Evolutionary conservation across 164 flowering plant genomes (phyloP), one percentile per base, ranked within the genome.

Genomic region (Annona squamosa): DNA sequence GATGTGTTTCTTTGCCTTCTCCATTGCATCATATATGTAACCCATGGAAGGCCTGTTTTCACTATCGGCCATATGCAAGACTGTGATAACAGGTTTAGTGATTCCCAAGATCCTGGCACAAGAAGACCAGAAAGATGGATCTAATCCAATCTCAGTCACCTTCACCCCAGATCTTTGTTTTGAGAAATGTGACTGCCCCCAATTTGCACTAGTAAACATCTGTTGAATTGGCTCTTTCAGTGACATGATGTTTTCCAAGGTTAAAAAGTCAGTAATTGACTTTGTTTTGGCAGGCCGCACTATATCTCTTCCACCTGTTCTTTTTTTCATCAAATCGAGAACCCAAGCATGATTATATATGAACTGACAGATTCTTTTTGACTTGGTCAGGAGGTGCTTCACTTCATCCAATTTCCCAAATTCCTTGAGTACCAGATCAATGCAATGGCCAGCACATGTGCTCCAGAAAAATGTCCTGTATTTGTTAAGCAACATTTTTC

Each of bases 381-480:
- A 84, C 73, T 80, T 82, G 37, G 48, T 64, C 26, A 82, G 12
- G 6, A 75, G 67, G 18, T 77, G 81, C 48, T 75, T 82, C 7
- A 85, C 78, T 43, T 75, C 68, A 45, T 71, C 69, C 65, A 79
- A 72, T 42, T 83, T 78, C 4, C 74, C 80, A 52, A 87, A 70
- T 44, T 84, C 84, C 68, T 81, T 82, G 16, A 88, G 79, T 81
- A 88, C 85, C 26, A 83, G 67, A 59, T 85, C 84, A 48, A 87
- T 77, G 73, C 87, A 84, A 48, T 88, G 86, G 17, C 78, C 79
- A 6, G 81, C 87, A 84, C 88, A 83, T 2, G 84, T 72, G 66
- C 82, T 79, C 83, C 87, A 85, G 72, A 76, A 86, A 63, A 84
- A 74, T 71, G 82, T 77, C 59, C 69, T 75, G 67, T 75, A 76